Conservation (phyloP, 495 filamentous ascomycete species). For the Lentithecium fluviatile region DNA sequence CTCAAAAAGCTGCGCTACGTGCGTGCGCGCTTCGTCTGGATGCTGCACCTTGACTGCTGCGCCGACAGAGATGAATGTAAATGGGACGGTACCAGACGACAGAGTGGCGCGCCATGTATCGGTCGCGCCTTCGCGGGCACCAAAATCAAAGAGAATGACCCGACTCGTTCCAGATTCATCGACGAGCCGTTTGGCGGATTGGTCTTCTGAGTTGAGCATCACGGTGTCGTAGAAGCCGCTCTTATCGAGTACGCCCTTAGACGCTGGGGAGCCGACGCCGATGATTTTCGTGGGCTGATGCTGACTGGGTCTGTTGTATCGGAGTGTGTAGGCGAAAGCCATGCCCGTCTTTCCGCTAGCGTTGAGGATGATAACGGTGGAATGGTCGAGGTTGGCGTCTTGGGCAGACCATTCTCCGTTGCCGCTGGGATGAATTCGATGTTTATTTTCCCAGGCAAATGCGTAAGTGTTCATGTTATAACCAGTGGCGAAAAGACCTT, state of each 20-base stretch:
- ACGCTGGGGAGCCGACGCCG: constrained; percentile 21
- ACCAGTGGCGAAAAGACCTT: constrained; percentile 48
- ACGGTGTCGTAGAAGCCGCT: constrained; percentile 30
- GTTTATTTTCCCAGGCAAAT: constrained; percentile 43
- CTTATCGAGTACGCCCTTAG: background rate
- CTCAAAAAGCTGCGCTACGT: constrained; percentile 28
- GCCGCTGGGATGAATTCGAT: constrained; percentile 43
- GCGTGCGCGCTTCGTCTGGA: constrained; percentile 31
- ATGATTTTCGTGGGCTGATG: constrained; percentile 29
- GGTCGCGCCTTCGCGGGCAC: constrained; percentile 46
- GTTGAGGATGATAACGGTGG: constrained; percentile 38
- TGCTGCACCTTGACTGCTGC: constrained; percentile 45
- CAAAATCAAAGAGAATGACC: constrained; percentile 56
- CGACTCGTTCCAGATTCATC: constrained; percentile 25
- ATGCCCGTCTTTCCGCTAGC: constrained; percentile 31
- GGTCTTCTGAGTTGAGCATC: constrained; percentile 34
- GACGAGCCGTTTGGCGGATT: constrained; percentile 20
- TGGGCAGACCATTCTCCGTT: constrained; percentile 43
- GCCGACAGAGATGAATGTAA: constrained; percentile 47
- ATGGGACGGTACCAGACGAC: constrained; percentile 25
- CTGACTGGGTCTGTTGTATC: constrained; percentile 17
- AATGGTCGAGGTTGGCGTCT: constrained; percentile 49
- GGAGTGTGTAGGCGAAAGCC: constrained; percentile 26
- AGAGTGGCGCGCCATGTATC: constrained; percentile 44
- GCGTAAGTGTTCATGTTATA: constrained; percentile 52